phyloP scores from a whole-genome alignment of 306 rosid species.

The Casuarina equisetifolia region DNA sequence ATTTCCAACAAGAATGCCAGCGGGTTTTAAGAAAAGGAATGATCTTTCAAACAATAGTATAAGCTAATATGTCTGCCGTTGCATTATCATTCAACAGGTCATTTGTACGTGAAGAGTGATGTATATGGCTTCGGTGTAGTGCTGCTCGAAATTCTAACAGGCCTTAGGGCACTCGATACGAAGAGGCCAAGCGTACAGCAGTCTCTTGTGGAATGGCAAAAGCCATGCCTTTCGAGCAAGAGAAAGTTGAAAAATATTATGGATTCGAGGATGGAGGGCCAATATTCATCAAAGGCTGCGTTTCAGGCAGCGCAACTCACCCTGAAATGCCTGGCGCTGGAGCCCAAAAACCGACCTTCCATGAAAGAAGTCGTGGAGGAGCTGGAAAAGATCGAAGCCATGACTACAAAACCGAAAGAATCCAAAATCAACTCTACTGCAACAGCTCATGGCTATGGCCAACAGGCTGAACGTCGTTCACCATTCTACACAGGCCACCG shows the following conservation, averaged over 20 bases:
- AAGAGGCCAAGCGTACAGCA: slow-evolving; percentile 47
- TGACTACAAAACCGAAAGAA: slow-evolving; percentile 33
- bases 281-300: slow-evolving; percentile 64
- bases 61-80: slow-evolving; percentile 16
- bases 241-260: slow-evolving; percentile 49
- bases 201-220: slow-evolving; percentile 71
- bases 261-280: slow-evolving; percentile 65
- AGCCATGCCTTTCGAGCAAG: slow-evolving; percentile 46
- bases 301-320: slow-evolving; percentile 47
- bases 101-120: slow-evolving; percentile 84
- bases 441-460: slow-evolving; percentile 4
- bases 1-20: too few species aligned
- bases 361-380: slow-evolving; percentile 69
- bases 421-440: slow-evolving; percentile 15
- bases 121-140: slow-evolving; percentile 93
- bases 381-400: slow-evolving; percentile 55
- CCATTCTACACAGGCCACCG: slow-evolving; percentile 15
- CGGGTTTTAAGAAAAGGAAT: too few species aligned
- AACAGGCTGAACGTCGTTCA: background rate
- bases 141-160: slow-evolving; percentile 78
- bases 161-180: slow-evolving; percentile 57
- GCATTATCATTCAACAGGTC: slow-evolving; percentile 51
- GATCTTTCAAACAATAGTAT: slow-evolving; percentile 3
- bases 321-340: slow-evolving; percentile 54
- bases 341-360: slow-evolving; percentile 69